phyloP scores from a whole-genome alignment of 257 asterid species.

The Dorcoceras hygrometricum region DNA sequence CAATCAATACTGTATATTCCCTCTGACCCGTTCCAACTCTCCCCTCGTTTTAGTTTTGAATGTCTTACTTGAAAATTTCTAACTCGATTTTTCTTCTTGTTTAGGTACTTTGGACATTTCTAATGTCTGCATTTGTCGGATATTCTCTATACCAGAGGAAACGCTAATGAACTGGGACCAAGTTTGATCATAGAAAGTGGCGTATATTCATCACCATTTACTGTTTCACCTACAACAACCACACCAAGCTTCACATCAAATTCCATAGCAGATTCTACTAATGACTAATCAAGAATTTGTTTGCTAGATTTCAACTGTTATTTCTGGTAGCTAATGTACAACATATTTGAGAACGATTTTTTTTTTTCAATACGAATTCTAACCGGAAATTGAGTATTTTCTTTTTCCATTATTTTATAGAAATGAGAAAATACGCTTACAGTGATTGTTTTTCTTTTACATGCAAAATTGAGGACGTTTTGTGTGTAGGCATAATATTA shows the following conservation, averaged over 20 bases:
- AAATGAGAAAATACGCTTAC: not conserved
- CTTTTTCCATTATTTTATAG: not conserved
- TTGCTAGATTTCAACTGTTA: slow-evolving; percentile 4
- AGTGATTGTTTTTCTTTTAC: not conserved
- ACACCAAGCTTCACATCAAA: not conserved
- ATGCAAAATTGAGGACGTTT: not conserved
- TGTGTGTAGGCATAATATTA: no score
- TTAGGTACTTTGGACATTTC: slow-evolving; percentile 96
- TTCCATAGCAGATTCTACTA: not conserved
- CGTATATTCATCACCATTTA: slow-evolving; percentile 1
- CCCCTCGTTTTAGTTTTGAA: not conserved
- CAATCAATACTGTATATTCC: slow-evolving; percentile 61
- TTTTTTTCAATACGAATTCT: slow-evolving; percentile 6
- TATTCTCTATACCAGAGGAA: slow-evolving; percentile 84
- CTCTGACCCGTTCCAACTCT: slow-evolving; percentile 21
- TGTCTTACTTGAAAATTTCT: not conserved
- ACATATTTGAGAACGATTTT: slow-evolving; percentile 4
- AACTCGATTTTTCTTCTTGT: not conserved
- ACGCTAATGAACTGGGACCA: slow-evolving; percentile 38
- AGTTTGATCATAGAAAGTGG: not conserved
- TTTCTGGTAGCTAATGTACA: not conserved
- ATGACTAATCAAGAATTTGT: not conserved
- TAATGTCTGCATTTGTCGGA: slow-evolving; percentile 95
- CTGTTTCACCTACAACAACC: not conserved
- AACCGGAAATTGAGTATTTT: not conserved